Evolutionary conservation across 1,284 basidiomycete genomes (phyloP).

Genomic region (Ceratobasidium sp.): DNA sequence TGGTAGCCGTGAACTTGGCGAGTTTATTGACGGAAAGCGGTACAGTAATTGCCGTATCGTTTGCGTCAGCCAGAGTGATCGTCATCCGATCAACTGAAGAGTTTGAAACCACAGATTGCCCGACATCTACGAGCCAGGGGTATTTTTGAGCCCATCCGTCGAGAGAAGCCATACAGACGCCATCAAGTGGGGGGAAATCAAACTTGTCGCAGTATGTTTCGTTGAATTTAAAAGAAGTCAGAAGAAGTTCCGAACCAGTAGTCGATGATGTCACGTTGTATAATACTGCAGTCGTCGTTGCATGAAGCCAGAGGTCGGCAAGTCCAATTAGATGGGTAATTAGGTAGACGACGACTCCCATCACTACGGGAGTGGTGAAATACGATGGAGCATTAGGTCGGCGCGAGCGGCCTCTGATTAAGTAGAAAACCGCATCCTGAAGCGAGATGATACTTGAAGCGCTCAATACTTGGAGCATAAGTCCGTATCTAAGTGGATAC

Average conservation of each 20-base stretch:
- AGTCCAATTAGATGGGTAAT: conserved; percentile 9
- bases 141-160: conserved; percentile 8
- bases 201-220: neutral
- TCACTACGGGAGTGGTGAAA: neutral
- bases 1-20: conserved; percentile 13
- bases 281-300: conserved; percentile 5
- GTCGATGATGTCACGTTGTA: neutral
- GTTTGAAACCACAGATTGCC: conserved; percentile 1
- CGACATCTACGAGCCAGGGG: neutral
- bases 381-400: neutral
- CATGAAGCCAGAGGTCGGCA: conserved; percentile 8
- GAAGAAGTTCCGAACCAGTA: neutral
- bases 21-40: neutral
- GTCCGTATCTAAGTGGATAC: neutral
- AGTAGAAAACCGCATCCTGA: neutral
- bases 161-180: neutral
- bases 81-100: neutral
- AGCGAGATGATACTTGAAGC: neutral
- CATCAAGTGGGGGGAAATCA: neutral
- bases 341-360: neutral
- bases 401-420: neutral
- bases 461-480: conserved; percentile 1
- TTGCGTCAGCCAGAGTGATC: conserved; percentile 6
- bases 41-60: neutral
- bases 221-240: neutral